Base-by-base conservation (phyloP, 2,329 filamentous ascomycete species). In the Diaporthe vexans region DNA sequence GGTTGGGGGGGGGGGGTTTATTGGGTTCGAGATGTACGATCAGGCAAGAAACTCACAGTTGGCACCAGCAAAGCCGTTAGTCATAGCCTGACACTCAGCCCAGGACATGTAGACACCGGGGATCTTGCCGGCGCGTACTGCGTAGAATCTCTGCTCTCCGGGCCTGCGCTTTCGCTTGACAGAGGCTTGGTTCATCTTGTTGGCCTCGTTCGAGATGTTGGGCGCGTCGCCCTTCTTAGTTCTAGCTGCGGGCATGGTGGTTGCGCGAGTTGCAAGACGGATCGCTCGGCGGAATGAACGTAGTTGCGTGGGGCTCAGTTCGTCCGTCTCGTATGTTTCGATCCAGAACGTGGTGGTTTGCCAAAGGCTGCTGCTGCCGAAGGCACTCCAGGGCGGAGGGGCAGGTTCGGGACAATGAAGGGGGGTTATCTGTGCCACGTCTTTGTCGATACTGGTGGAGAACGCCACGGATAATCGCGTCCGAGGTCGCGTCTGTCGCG, bases 81-180 rank as follows among this genome's bases (percentile, higher is more conserved):
- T 92, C 80, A 92, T 90, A 73, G 85, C 83, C 80, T 91, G 86
- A 78, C 91, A 93, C 69, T 92, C 89, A n/a, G 85, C 79, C 86
- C 91, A 93, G 3, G 84, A 88, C 73, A 85, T 81, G 80, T 92
- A 93, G n/a, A 93, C 88, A 10, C 91, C 91, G 0, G 90, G 90
- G 17, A 81, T 82, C 76, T 86, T 84, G 21, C 91, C 91, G 52
- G 83, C 85, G 57, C 86, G 86, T 40, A 93, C 91, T 29, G 89
- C 91, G 79, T 93, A 93, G 80, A 86, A 93, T 78, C 92, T 93
- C 75, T 85, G 85, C 43, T 80, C 79, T 54, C 69, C 70, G 3
- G 79, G 71, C 63, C 88, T 87, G 59, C 81, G 80, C 82, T 88
- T 90, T 73, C 86, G 84, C 81, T 89, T 89, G 48, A 72, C 13